A percentile compares a stretch with the other conserved stretches of the same genome.
Evolutionary conservation across 345 rosid genomes (phyloP).

Genomic region (Linum lewisii): DNA sequence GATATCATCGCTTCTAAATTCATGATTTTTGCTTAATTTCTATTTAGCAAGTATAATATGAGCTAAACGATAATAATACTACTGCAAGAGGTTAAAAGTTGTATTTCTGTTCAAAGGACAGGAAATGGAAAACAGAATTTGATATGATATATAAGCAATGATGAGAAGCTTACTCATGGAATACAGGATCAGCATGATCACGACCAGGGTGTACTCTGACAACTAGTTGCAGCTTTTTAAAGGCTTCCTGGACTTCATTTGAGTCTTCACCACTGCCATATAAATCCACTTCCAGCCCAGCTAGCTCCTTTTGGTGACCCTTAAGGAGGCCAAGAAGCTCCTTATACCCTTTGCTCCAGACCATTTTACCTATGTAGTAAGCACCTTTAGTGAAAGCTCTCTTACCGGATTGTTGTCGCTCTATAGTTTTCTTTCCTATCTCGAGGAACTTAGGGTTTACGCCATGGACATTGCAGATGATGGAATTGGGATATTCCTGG

Average conservation of each 20-base stretch:
- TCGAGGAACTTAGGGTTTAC: slow-evolving; percentile 90
- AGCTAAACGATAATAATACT: no score
- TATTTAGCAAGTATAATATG: no score
- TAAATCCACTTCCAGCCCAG: slow-evolving; percentile 65
- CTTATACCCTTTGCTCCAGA: slow-evolving; percentile 93
- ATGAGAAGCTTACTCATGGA: slow-evolving; percentile 66
- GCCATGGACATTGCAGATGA: slow-evolving; percentile 89
- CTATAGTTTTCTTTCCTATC: slow-evolving; percentile 55
- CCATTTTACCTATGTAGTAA: slow-evolving; percentile 93
- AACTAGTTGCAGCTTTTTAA: slow-evolving; percentile 40
- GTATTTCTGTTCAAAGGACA: no score
- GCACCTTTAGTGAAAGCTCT: slow-evolving; percentile 65
- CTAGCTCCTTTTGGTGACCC: slow-evolving; percentile 60
- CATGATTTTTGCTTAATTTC: no score
- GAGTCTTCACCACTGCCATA: slow-evolving; percentile 90
- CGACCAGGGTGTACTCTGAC: slow-evolving; percentile 68
- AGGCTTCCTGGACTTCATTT: slow-evolving; percentile 54
- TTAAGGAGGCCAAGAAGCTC: slow-evolving; percentile 70
- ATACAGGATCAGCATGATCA: slow-evolving; percentile 79
- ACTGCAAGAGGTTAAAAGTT: no score
- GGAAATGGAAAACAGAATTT: neutral
- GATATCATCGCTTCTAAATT: no score
- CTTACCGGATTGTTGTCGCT: slow-evolving; percentile 39
- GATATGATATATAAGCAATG: neutral
- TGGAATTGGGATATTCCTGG: slow-evolving; percentile 73